Evolutionary conservation across 2,329 filamentous ascomycete genomes (phyloP), one percentile per base, ranked within the genome.

Genomic region (Phialophora verrucosa): DNA sequence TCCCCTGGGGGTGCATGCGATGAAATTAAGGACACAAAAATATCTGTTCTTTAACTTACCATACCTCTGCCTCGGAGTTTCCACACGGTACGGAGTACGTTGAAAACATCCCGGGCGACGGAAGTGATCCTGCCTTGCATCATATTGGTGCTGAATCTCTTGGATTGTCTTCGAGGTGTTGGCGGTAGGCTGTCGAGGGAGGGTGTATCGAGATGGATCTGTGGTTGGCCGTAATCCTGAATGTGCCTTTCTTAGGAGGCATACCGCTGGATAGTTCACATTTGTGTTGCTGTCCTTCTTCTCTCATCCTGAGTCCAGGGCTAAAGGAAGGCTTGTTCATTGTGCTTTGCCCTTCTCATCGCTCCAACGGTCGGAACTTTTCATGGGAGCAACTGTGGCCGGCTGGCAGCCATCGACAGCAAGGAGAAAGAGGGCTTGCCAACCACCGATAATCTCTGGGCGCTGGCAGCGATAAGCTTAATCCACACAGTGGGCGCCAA

Each of bases 391-490:
- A n/a, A 44, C 5, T n/a, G 6, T 44, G 38, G 7, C 17, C 38
- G n/a, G 38, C 17, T 31, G 31, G 31, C 31, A 31, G 31, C 31
- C 14, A 17, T 42, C 38, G 38, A 42, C 38, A 4, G 20, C 35
- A 50, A 47, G 59, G 59, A 51, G 59, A 38, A 61, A 53, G 42
- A 54, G 14, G 31, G 7, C 27, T 17, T 42, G 59, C 29, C 25
- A 32, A 53, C 49, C 31, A 31, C 59, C 59, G 59, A 61, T 42
- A 44, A 61, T 61, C 59, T 61, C 59, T 61, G 47, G 59, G 47
- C 59, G 23, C 59, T 23, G 53, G 17, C 53, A n/a, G 27, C 55
- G 55, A 58, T 58, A 58, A 58, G 55, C 55, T 58, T 58, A 47
- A 12, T 44, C 35, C 31, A 42, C 14, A 32, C 8, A 11, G 55